Conservation (phyloP, 345 rosid species). For the Laguncularia racemosa region DNA sequence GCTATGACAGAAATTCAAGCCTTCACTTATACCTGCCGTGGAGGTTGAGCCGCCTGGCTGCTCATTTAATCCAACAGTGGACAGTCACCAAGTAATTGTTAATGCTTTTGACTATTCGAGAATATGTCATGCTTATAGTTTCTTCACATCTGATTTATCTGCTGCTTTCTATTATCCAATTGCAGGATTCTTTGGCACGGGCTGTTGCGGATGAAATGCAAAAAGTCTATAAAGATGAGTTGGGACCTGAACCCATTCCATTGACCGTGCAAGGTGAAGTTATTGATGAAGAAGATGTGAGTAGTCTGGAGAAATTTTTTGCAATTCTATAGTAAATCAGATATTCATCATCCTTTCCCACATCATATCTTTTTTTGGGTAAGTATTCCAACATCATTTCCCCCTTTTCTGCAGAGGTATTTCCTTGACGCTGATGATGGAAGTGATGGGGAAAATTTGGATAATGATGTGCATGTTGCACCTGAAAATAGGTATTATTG, state of each 20-base stretch:
- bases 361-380: no score
- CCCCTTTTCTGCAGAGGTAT: constrained; percentile 35
- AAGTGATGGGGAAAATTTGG: constrained; percentile 31
- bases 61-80: constrained; percentile 76
- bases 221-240: constrained; percentile 63
- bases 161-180: not conserved
- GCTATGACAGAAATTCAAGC: constrained; percentile 33
- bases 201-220: constrained; percentile 98
- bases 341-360: no score
- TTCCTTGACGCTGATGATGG: constrained; percentile 68
- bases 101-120: not conserved
- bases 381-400: no score
- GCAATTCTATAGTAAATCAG: no score
- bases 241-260: constrained; percentile 92
- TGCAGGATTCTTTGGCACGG: constrained; percentile 79
- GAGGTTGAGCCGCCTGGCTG: constrained; percentile 95
- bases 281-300: constrained; percentile 66
- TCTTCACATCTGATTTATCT: not conserved
- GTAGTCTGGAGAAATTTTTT: constrained; percentile 2
- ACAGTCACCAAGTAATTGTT: constrained; percentile 67
- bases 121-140: not conserved
- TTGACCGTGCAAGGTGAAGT: constrained; percentile 54
- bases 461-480: constrained; percentile 19
- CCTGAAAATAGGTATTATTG: constrained; percentile 40
- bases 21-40: constrained; percentile 74